Base-by-base conservation (phyloP, 371 early-diverging fungal genomes). In the Apophysomyces sp. region DNA sequence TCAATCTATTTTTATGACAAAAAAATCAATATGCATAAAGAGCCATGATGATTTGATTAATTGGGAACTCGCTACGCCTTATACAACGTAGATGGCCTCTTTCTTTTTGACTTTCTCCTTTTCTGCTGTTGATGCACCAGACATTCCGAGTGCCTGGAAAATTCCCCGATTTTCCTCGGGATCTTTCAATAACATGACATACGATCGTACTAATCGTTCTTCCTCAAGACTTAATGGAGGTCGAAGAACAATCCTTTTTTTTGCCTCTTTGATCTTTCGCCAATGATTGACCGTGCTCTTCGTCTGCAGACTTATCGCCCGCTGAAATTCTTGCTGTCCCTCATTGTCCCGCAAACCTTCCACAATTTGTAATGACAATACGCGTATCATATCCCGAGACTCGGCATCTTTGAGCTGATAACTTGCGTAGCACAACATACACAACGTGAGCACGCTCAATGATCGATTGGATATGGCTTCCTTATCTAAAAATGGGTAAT, bases 291-390 rank as follows among this genome's bases (percentile, higher is more conserved):
- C 16, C 15, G 59, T 57, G 12, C 41, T 41, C 27, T 58, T 57
- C 3, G 27, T 28, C 30, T 67, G 67, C 12, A 28, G 27, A 16
- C n/a, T 28, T 5, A 41, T 55, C 13, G 62, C 24, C 18, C 39
- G 34, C 3, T 34, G 34, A 26, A 67, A 67, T 24, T 40, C 36
- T 18, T 52, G 55, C 15, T 58, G 52, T 24, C 18, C 27, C 32
- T 56, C 54, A 12, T 12, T 40, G 11, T 58, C 62, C 7, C 55
- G 44, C 8, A 67, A 40, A 4, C 62, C 67, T 41, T 67, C 62
- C 6, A 62, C 57, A 21, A 67, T 62, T 55, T 67, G 67, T 12
- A 67, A 57, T 26, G 62, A 26, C 11, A 58, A 34, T 21, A 67
- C 62, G 6, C 67, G 67, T 13, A 67, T 31, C 11, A 56, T 16